These are phyloP conservation scores for Pneumocystis oryctolagi DNA, from an alignment of 1,139 yeast species.

Conservation along the genomic window DNA sequence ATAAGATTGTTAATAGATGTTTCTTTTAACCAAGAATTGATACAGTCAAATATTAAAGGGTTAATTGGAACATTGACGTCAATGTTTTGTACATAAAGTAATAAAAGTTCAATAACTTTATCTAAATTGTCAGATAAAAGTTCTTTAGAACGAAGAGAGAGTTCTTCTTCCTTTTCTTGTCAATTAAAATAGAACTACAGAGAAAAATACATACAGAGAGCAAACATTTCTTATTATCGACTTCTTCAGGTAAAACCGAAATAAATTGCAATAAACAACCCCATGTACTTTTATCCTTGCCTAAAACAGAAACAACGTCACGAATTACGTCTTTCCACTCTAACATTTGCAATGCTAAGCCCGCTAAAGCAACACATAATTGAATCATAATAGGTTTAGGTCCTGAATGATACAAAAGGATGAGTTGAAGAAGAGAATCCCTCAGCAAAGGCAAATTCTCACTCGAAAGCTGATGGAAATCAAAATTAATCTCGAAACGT, in stretches of 20 bases:
- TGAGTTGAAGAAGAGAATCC: slow-evolving; percentile 43
- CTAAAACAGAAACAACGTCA: slow-evolving; percentile 47
- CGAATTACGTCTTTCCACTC: slow-evolving; percentile 58
- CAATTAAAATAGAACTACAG: not conserved
- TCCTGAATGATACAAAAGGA: slow-evolving; percentile 33
- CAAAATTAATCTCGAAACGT: slow-evolving; percentile 45
- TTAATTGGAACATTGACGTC: slow-evolving; percentile 23
- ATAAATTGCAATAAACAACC: slow-evolving; percentile 52
- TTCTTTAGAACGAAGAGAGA: slow-evolving; percentile 44
- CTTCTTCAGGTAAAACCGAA: slow-evolving; percentile 80
- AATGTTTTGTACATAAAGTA: slow-evolving; percentile 28
- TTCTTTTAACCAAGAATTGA: slow-evolving; percentile 82
- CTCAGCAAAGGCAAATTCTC: slow-evolving; percentile 42
- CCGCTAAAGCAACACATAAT: slow-evolving; percentile 64
- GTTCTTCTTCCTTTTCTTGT: slow-evolving; percentile 60
- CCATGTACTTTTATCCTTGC: slow-evolving; percentile 24
- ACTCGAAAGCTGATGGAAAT: slow-evolving; percentile 57
- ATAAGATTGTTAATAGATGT: slow-evolving; percentile 56
- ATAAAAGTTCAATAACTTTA: slow-evolving; percentile 38
- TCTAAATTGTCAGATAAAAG: slow-evolving; percentile 55
- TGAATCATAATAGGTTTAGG: slow-evolving; percentile 58
- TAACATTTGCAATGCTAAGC: slow-evolving; percentile 60
- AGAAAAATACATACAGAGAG: slow-evolving; percentile 23
- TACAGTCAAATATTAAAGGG: slow-evolving; percentile 48
- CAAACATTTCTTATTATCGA: slow-evolving; percentile 60